phyloP scores from a whole-genome alignment of 1,284 basidiomycete genomes.

The Moniliella sp. region DNA sequence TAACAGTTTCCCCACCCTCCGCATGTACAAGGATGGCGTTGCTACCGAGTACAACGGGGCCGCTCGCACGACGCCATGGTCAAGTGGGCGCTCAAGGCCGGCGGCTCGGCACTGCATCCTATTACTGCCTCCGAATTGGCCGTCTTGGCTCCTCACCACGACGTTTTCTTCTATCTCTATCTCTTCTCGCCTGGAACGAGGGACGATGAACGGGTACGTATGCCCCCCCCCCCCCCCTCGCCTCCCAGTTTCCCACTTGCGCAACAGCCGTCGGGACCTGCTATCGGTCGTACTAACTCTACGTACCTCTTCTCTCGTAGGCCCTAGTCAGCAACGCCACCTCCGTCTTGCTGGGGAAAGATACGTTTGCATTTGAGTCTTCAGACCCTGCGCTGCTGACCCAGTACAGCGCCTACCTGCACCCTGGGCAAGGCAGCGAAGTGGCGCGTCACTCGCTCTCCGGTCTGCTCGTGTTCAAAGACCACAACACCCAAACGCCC shows the following conservation, averaged over 20 bases:
- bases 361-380: conserved; percentile 9
- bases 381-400: conserved; percentile 10
- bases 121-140: conserved; percentile 4
- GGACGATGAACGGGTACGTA: background rate
- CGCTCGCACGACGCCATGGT: conserved; percentile 19
- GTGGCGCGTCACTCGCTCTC: conserved; percentile 5
- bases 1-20: conserved; percentile 17
- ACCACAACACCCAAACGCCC: conserved; percentile 9
- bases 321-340: conserved; percentile 5
- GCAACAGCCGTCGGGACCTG: too few relatives aligned
- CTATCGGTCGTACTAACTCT: conserved; percentile 4
- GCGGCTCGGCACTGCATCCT: conserved; percentile 7
- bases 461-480: conserved; percentile 28
- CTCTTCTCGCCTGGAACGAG: conserved; percentile 10
- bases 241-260: conserved; percentile 3
- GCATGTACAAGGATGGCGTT: conserved; percentile 18
- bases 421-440: background rate
- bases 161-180: conserved; percentile 24
- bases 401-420: conserved; percentile 4
- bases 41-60: conserved; percentile 15
- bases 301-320: background rate
- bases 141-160: conserved; percentile 1
- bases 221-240: background rate
- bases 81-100: conserved; percentile 19
- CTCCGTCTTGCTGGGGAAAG: conserved; percentile 3